A percentile compares a stretch with the other conserved stretches of the same genome.
Evolutionary conservation across 441 rosid genomes (phyloP).

Genomic region (Francoa sonchifolia): DNA sequence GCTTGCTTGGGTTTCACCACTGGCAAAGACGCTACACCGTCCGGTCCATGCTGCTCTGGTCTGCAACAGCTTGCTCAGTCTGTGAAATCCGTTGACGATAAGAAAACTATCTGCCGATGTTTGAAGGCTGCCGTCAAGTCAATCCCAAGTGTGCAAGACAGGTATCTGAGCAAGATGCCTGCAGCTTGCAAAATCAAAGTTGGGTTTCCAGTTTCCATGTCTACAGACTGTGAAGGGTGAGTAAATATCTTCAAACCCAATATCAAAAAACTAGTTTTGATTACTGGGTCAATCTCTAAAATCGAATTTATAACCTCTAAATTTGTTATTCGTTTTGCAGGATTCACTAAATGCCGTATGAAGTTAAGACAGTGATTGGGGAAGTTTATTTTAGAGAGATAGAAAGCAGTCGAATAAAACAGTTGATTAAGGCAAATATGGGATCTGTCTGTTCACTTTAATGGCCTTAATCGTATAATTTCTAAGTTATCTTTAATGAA

Average conservation of each 20-base stretch:
- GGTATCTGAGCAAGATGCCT: slow-evolving; percentile 24
- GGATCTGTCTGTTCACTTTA: too few species aligned
- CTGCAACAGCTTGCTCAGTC: slow-evolving; percentile 18
- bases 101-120: slow-evolving; percentile 27
- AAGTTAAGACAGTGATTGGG: not conserved
- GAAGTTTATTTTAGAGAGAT: not conserved
- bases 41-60: slow-evolving; percentile 16
- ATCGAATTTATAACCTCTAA: too few species aligned
- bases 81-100: slow-evolving; percentile 19
- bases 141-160: slow-evolving; percentile 19
- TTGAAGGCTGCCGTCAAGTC: slow-evolving; percentile 18
- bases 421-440: not conserved
- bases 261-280: not conserved
- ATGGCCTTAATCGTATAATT: not conserved
- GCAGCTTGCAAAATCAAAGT: slow-evolving; percentile 24
- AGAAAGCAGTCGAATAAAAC: not conserved
- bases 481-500: not conserved
- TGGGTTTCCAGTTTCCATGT: slow-evolving; percentile 23
- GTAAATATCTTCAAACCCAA: not conserved
- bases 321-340: slow-evolving; percentile 10
- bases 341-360: slow-evolving; percentile 13
- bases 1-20: slow-evolving; percentile 21
- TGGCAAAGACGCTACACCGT: slow-evolving; percentile 14
- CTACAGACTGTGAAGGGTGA: slow-evolving; percentile 22
- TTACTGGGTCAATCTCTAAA: too few species aligned